These are phyloP conservation scores for Mariannaea sp. DNA, from an alignment of 2,329 filamentous ascomycete genomes.

Conservation along the genomic window DNA sequence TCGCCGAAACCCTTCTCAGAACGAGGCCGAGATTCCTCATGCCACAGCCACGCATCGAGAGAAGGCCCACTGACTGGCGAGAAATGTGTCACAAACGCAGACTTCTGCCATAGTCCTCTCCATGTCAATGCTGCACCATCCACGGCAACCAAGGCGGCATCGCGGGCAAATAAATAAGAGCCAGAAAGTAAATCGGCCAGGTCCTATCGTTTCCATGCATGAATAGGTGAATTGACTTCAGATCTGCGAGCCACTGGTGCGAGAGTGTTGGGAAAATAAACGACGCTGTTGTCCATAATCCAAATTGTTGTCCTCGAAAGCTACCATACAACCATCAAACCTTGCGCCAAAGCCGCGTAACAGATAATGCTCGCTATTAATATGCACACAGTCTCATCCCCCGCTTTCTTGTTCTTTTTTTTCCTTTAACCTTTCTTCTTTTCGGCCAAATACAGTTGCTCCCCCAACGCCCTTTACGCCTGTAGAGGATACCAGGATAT, in stretches of 20 bases:
- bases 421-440: constrained; percentile 26
- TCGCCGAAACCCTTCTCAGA: not conserved
- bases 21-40: not conserved
- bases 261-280: constrained; percentile 24
- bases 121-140: constrained; percentile 3
- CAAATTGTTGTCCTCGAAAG: constrained; percentile 39
- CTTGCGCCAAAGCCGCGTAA: constrained; percentile 39
- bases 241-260: not conserved
- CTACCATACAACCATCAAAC: constrained; percentile 39
- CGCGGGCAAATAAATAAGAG: not conserved
- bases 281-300: constrained; percentile 36
- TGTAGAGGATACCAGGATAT: constrained; percentile 28
- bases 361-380: constrained; percentile 45
- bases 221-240: not conserved
- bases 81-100: constrained; percentile 7
- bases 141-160: not conserved
- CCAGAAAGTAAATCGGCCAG: not conserved
- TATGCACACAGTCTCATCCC: constrained; percentile 36
- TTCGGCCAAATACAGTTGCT: constrained; percentile 30
- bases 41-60: not conserved
- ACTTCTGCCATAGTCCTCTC: constrained; percentile 16
- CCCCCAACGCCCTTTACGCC: constrained; percentile 35
- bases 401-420: constrained; percentile 33
- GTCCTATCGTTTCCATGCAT: not conserved
- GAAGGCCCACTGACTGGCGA: not conserved